Base-by-base conservation (phyloP, 78 protist species). In the Fonticula alba region DNA sequence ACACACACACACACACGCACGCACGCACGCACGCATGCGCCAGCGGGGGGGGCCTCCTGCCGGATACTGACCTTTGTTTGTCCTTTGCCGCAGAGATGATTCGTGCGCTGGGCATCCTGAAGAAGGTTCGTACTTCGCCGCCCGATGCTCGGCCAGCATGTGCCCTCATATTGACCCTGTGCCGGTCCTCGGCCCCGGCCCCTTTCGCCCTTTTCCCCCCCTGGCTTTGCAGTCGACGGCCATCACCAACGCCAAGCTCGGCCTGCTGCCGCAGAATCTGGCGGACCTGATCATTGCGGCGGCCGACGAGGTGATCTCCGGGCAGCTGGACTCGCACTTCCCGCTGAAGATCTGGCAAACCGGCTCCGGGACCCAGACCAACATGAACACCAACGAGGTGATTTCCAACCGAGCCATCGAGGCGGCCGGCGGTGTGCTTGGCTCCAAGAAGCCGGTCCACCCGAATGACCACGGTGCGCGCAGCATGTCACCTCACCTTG, bases 391-490 rank as follows among this genome's bases (percentile, higher is more conserved):
- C 46, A 88, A 88, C 64, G 90, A 85, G 54, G n/a, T n/a, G 36
- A 78, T 85, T 56, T 62, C 91, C 35, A 80, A 82, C 71, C 72
- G 91, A n/a, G 88, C 90, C 2, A 79, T 69, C 24, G 87, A 82
- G 66, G n/a, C 79, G 6, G 33, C 73, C 53, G 92, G 95, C 1
- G 90, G 92, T 4, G 65, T 36, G 52, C n/a, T 73, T 29, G 93
- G 92, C 37, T 13, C 73, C 65, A 79, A 88, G 72, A 69, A 47
- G 51, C n/a, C n/a, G n/a, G 82, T 91, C 36, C 97, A 91, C 54
- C 97, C 97, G 43, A 91, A 91, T 79, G 94, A 91, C 66, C 87
- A 88, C 69, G n/a, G n/a, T n/a, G n/a, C n/a, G n/a, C n/a, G n/a
- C n/a, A n/a, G n/a, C n/a, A n/a, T n/a, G n/a, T n/a, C n/a, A n/a